Percentiles rank a stretch among this genome's conserved stretches.
These are phyloP conservation scores for Arabis alpina DNA, from an alignment of 345 rosid species.

Conservation along the genomic window DNA sequence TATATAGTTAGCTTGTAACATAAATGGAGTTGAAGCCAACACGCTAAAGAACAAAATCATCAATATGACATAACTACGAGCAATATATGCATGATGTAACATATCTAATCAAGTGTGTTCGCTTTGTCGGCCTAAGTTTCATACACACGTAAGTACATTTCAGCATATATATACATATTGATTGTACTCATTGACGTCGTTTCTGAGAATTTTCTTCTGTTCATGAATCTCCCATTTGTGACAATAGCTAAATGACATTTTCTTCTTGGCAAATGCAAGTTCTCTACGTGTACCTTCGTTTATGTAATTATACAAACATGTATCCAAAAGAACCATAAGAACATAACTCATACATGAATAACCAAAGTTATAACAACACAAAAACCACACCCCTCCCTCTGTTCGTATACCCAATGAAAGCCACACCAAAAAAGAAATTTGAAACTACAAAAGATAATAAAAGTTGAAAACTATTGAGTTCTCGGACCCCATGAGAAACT, in stretches of 20 bases:
- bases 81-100: not conserved
- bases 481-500: conserved; percentile 38
- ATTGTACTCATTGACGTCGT: conserved; percentile 16
- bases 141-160: not conserved
- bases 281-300: conserved; percentile 8
- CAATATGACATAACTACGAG: conserved; percentile 24
- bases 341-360: conserved; percentile 41
- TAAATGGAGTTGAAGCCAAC: conserved; percentile 24
- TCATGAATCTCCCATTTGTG: conserved; percentile 25
- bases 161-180: not conserved
- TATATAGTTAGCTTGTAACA: conserved; percentile 33
- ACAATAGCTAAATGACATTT: conserved; percentile 24
- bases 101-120: conserved; percentile 21
- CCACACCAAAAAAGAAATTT: conserved; percentile 35
- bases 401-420: conserved; percentile 42
- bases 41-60: conserved; percentile 39
- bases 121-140: conserved; percentile 35
- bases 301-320: conserved; percentile 9
- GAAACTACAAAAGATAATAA: conserved; percentile 31
- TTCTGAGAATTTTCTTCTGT: conserved; percentile 8
- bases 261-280: conserved; percentile 24
- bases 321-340: conserved; percentile 28
- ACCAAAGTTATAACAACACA: conserved; percentile 37
- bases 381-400: conserved; percentile 35
- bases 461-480: conserved; percentile 34